phyloP scores from a whole-genome alignment of 2,329 filamentous ascomycete genomes.

The Stachybotrys chlorohalonatus region DNA sequence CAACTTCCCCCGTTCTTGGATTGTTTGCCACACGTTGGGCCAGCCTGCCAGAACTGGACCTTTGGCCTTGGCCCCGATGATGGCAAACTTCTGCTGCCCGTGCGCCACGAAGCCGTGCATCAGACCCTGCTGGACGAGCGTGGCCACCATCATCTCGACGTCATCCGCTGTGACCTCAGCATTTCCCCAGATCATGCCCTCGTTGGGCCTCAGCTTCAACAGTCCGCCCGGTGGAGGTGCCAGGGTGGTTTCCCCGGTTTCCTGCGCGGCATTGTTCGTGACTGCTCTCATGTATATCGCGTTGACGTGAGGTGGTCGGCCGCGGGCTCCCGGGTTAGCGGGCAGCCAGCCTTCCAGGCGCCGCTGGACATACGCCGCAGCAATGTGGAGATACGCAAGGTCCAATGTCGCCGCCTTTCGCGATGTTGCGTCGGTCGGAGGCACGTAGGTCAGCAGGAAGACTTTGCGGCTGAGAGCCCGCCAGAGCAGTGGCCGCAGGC shows the following conservation, averaged over 20 bases:
- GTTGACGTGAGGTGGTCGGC: constrained; percentile 34
- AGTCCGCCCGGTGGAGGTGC: constrained; percentile 36
- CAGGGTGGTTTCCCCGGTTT: constrained; percentile 30
- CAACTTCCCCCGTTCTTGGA: constrained; percentile 45
- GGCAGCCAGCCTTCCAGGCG: constrained; percentile 50
- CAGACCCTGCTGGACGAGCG: constrained; percentile 70
- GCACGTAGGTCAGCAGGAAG: constrained; percentile 71
- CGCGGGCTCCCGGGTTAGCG: constrained; percentile 18
- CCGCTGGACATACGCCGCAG: constrained; percentile 57
- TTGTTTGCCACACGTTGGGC: constrained; percentile 62
- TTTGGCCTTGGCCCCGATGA: constrained; percentile 64
- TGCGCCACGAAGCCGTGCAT: constrained; percentile 81
- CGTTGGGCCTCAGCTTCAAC: constrained; percentile 42
- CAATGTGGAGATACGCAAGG: constrained; percentile 56
- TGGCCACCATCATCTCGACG: constrained; percentile 69
- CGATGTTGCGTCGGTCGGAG: constrained; percentile 43
- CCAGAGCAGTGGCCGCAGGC: constrained; percentile 77
- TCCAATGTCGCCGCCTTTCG: constrained; percentile 67
- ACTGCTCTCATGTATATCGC: constrained; percentile 43
- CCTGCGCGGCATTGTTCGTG: constrained; percentile 30
- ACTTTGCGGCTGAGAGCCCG: constrained; percentile 68
- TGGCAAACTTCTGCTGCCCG: constrained; percentile 66
- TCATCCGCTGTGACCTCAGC: constrained; percentile 49
- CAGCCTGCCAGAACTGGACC: constrained; percentile 63
- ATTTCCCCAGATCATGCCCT: constrained; percentile 57